A percentile compares a stretch with the other conserved stretches of the same genome.
phyloP scores from a whole-genome alignment of 2,329 filamentous ascomycete genomes.

The Tricladium varicosporioides region DNA sequence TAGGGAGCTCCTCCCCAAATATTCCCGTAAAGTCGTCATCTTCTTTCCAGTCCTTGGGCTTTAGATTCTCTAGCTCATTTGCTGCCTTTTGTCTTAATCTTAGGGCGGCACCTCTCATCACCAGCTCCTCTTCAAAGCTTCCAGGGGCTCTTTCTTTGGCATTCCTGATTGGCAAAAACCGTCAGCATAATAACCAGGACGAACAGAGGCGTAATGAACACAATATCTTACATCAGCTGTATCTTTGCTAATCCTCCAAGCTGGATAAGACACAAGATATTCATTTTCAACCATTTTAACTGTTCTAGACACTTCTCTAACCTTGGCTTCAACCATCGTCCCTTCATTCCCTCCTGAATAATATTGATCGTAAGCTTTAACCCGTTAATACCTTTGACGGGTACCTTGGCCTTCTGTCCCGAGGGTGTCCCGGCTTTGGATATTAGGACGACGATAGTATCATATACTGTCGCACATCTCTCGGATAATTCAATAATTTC shows the following conservation, averaged over 20 bases:
- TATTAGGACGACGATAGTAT: neutral
- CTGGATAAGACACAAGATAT: slow-evolving; percentile 1
- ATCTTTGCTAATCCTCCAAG: slow-evolving; percentile 3
- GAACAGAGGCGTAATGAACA: neutral
- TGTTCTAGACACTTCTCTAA: slow-evolving; percentile 1
- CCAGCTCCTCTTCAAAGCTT: slow-evolving; percentile 3
- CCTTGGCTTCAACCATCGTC: slow-evolving; percentile 3
- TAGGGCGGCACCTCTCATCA: neutral
- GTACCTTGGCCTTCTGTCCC: neutral
- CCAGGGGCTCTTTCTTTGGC: slow-evolving; percentile 1
- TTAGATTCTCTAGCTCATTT: neutral
- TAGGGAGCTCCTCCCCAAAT: neutral
- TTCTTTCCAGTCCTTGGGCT: neutral
- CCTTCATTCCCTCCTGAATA: neutral
- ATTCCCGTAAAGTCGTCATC: neutral
- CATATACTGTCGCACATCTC: neutral
- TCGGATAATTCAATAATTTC: neutral
- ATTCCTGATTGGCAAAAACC: neutral
- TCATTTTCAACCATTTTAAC: slow-evolving; percentile 5
- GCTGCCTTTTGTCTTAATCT: neutral
- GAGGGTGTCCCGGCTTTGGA: neutral
- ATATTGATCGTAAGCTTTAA: neutral
- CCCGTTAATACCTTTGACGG: neutral
- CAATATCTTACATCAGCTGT: neutral
- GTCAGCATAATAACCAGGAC: too few relatives aligned